phyloP scores from a whole-genome alignment of 1,139 yeast genomes.

The Debaryomyces robertsiae region DNA sequence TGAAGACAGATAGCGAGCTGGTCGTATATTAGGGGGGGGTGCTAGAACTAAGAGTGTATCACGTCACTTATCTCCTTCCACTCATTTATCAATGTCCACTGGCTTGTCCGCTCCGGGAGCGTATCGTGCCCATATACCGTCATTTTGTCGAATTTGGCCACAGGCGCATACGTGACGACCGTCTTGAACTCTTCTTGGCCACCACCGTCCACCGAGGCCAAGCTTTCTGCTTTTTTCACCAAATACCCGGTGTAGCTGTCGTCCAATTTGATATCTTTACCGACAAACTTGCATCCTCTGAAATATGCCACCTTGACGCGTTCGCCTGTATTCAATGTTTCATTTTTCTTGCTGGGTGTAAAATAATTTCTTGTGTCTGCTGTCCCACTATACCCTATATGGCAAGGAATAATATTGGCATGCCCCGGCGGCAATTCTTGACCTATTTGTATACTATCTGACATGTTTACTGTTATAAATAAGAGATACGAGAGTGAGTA shows the following conservation, averaged over 20 bases:
- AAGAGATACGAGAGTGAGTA: too few species aligned
- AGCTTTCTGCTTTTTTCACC: conserved; percentile 33
- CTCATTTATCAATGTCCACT: conserved; percentile 39
- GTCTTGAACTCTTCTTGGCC: conserved; percentile 24
- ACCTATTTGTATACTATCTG: conserved; percentile 15
- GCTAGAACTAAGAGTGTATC: conserved; percentile 30
- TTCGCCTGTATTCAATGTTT: conserved; percentile 16
- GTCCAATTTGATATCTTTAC: conserved; percentile 26
- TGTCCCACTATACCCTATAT: conserved; percentile 40
- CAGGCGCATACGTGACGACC: conserved; percentile 30
- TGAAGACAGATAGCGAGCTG: too few species aligned
- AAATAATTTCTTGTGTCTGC: conserved; percentile 42
- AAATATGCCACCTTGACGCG: conserved; percentile 34
- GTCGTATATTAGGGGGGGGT: too few species aligned
- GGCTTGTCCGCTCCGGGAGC: conserved; percentile 30
- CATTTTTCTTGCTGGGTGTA: conserved; percentile 35
- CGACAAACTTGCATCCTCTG: conserved; percentile 44
- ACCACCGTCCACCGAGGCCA: conserved; percentile 22
- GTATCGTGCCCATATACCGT: conserved; percentile 45
- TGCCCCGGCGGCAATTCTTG: conserved; percentile 14
- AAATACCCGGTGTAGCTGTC: conserved; percentile 32
- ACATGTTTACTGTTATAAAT: conserved; percentile 13
- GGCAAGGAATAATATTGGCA: conserved; percentile 44
- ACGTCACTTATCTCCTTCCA: conserved; percentile 36
- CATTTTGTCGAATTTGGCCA: conserved; percentile 34